Conservation (phyloP, 2,329 filamentous ascomycete genomes). For the Ophiocordyceps robertsii region DNA sequence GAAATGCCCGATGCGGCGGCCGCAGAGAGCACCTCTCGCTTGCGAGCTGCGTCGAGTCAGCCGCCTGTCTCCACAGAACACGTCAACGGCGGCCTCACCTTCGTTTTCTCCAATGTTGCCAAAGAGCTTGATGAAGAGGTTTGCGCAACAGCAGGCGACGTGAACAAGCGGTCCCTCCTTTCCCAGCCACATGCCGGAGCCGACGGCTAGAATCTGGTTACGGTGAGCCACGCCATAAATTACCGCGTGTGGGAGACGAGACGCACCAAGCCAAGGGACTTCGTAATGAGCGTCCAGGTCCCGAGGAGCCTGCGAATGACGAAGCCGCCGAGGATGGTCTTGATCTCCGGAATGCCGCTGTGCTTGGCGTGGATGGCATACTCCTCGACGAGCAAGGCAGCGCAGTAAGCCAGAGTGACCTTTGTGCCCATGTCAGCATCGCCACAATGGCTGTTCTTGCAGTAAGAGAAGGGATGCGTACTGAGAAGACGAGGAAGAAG, state of each 20-base stretch:
- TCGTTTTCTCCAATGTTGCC: conserved; percentile 71
- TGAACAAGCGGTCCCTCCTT: conserved; percentile 95
- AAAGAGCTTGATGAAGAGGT: conserved; percentile 85
- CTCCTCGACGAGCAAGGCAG: conserved; percentile 66
- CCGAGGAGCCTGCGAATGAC: conserved; percentile 82
- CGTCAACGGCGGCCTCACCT: conserved; percentile 33
- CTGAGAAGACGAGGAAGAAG: conserved; percentile 74
- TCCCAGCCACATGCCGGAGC: conserved; percentile 89
- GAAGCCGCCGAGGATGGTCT: conserved; percentile 87
- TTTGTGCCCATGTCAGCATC: conserved; percentile 19
- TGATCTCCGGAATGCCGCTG: conserved; percentile 95
- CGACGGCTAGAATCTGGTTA: conserved; percentile 67
- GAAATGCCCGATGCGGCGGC: conserved; percentile 90
- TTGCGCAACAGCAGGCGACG: conserved; percentile 92
- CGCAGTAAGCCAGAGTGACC: conserved; percentile 64
- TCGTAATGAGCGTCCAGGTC: conserved; percentile 76
- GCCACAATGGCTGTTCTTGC: too few species aligned
- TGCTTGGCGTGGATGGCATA: conserved; percentile 86
- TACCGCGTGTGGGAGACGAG: conserved; percentile 4
- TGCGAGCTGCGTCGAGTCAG: neutral
- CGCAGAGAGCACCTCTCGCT: conserved; percentile 79
- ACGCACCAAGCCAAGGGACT: conserved; percentile 72
- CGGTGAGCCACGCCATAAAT: neutral
- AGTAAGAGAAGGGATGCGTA: conserved; percentile 29
- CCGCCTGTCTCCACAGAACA: neutral